Evolutionary conservation across 225 moss, liverwort and hornwort genomes (phyloP).

Genomic region (Anthoceros angustus): DNA sequence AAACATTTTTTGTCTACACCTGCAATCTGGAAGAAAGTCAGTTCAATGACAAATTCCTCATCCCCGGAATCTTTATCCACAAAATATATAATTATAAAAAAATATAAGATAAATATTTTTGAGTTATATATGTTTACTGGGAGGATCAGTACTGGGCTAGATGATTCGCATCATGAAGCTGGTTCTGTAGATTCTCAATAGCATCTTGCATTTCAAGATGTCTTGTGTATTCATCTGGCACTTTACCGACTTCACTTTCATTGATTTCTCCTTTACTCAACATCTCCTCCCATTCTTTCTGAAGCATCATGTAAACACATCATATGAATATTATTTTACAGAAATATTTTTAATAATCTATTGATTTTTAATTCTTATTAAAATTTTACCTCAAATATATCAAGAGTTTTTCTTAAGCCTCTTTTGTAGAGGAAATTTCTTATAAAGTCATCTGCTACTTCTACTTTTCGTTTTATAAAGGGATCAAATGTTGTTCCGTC

Average conservation of each 20-base stretch:
- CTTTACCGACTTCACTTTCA: constrained; percentile 56
- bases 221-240: constrained; percentile 82
- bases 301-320: neutral
- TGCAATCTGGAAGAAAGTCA: constrained; percentile 39
- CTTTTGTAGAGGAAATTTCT: constrained; percentile 70
- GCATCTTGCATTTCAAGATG: constrained; percentile 71
- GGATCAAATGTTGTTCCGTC: constrained; percentile 22
- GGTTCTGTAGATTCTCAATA: constrained; percentile 60
- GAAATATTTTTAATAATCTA: neutral
- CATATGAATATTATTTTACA: neutral
- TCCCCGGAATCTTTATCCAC: neutral
- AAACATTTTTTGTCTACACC: constrained; percentile 76
- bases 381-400: constrained; percentile 58
- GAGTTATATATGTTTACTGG: neutral
- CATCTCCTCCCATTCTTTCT: constrained; percentile 83
- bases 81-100: constrained; percentile 2
- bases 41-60: constrained; percentile 7
- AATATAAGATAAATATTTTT: neutral
- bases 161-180: constrained; percentile 66
- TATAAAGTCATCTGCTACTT: constrained; percentile 86
- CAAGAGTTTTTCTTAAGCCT: constrained; percentile 59
- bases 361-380: too few relatives aligned
- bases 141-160: constrained; percentile 56
- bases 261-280: constrained; percentile 66
- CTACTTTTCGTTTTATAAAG: constrained; percentile 36